Evolutionary conservation across 805 yeast species (phyloP), one percentile per base, ranked within the genome.

Genomic region (Barnettozyma californica): DNA sequence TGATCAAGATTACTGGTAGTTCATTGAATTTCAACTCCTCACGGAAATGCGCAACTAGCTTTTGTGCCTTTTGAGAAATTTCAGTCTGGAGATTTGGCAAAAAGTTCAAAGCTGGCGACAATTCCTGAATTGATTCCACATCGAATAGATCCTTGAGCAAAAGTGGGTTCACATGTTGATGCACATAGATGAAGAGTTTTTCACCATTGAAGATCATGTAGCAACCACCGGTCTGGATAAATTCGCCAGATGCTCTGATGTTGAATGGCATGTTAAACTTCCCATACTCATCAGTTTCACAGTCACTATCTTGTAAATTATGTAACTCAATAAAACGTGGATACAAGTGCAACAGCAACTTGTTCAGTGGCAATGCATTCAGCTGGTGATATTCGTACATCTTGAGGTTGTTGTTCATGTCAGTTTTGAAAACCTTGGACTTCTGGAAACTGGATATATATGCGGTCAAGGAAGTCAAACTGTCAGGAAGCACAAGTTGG

Each of bases 281-380:
- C 46, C 62, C 76, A 55, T 64, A 57, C 18, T 70, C 41, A 53
- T 76, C 77, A 46, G 61, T 67, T 6, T 70, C 69, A 39, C 81
- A 80, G 52, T 87, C 95, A 1, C 68, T 69, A 9, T 77, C 84
- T 2, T 67, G 67, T 49, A 87, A 65, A 3, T 77, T 73, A 62
- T 90, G 96, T 23, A 92, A 64, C 36, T 86, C 87, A 29, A 86
- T 73, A 48, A 92, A 70, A 10, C 85, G 81, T 1, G 99, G 98
- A 60, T 91, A 94, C 35, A 94, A 71, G 52, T 80, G 81, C 50
- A 76, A 77, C 20, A 81, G 68, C 19, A 91, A 68, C 44, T 74
- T 73, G 20, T 77, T 80, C 14, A 84, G 62, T 4, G 85, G 76
- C 63, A 78, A 70, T 7, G 74, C 68, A 55, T 76, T 70, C 61